These are phyloP conservation scores for Cladochytrium tenue DNA, from an alignment of 371 early-diverging fungal species.

Conservation along the genomic window DNA sequence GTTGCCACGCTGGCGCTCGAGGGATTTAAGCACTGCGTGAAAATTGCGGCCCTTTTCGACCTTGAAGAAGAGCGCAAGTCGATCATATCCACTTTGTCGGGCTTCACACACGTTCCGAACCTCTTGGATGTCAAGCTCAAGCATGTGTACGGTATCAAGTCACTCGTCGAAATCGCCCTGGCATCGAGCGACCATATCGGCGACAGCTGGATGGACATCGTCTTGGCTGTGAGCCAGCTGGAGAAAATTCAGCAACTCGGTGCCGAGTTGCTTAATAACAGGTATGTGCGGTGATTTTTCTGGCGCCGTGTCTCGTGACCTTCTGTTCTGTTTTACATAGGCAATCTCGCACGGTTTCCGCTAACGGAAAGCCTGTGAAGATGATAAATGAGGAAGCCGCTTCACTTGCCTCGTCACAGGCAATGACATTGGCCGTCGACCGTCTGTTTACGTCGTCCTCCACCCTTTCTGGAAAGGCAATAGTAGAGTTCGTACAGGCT, in stretches of 20 bases:
- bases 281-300: conserved; percentile 7
- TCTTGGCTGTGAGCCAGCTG: conserved; percentile 83
- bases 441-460: conserved; percentile 73
- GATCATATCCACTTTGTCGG: conserved; percentile 83
- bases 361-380: not conserved
- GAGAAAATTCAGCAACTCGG: conserved; percentile 60
- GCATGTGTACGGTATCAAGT: conserved; percentile 84
- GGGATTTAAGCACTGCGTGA: conserved; percentile 80
- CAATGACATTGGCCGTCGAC: conserved; percentile 77
- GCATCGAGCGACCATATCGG: conserved; percentile 78
- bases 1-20: conserved; percentile 69
- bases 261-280: conserved; percentile 23
- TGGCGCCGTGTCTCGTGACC: not conserved
- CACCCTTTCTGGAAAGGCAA: conserved; percentile 60
- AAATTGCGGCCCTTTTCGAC: conserved; percentile 81
- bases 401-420: conserved; percentile 58
- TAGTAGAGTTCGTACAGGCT: conserved; percentile 86
- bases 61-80: conserved; percentile 85
- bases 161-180: conserved; percentile 80
- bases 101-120: conserved; percentile 81
- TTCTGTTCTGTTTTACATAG: not conserved
- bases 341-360: not conserved
- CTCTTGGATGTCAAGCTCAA: conserved; percentile 80
- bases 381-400: conserved; percentile 41
- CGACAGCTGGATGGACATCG: conserved; percentile 85